These are phyloP conservation scores for Colletotrichum viniferum DNA, from an alignment of 2,329 filamentous ascomycete genomes.

Conservation along the genomic window DNA sequence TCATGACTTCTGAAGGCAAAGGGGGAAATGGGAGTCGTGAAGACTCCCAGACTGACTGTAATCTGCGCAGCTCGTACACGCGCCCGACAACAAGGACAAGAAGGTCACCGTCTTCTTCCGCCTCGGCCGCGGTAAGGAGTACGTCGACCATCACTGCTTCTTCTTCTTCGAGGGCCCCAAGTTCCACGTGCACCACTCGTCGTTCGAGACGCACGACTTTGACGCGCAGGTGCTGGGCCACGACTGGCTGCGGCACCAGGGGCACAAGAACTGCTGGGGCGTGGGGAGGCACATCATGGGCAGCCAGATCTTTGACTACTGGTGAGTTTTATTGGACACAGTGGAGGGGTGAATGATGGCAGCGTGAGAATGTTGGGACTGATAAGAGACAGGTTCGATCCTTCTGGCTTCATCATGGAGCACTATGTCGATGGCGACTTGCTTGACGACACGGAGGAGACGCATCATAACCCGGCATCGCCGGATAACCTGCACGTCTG, in stretches of 20 bases:
- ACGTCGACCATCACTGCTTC: conserved; percentile 57
- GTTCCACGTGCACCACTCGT: conserved; percentile 68
- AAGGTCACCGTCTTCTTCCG: conserved; percentile 51
- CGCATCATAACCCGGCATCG: conserved; percentile 42
- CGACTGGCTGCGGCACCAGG: conserved; percentile 67
- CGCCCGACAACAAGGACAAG: conserved; percentile 28
- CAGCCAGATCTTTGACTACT: conserved; percentile 65
- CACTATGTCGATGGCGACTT: conserved; percentile 75
- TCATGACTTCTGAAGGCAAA: background rate
- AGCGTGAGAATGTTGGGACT: background rate
- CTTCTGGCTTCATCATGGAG: conserved; percentile 66
- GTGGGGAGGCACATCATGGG: conserved; percentile 73
- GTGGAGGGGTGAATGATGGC: too few species aligned
- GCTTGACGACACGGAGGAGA: conserved; percentile 58
- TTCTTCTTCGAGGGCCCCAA: conserved; percentile 52
- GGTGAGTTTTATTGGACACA: conserved; percentile 18
- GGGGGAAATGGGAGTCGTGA: background rate
- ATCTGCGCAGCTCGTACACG: conserved; percentile 20
- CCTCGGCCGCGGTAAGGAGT: conserved; percentile 45
- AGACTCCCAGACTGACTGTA: background rate
- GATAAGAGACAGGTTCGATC: conserved; percentile 57
- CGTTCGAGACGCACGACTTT: conserved; percentile 74
- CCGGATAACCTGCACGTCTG: conserved; percentile 50
- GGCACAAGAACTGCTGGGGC: conserved; percentile 71
- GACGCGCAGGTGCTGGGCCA: conserved; percentile 74